Evolutionary conservation across 148 eudicot species (phyloP).

Genomic region (Rhododendron simsii): DNA sequence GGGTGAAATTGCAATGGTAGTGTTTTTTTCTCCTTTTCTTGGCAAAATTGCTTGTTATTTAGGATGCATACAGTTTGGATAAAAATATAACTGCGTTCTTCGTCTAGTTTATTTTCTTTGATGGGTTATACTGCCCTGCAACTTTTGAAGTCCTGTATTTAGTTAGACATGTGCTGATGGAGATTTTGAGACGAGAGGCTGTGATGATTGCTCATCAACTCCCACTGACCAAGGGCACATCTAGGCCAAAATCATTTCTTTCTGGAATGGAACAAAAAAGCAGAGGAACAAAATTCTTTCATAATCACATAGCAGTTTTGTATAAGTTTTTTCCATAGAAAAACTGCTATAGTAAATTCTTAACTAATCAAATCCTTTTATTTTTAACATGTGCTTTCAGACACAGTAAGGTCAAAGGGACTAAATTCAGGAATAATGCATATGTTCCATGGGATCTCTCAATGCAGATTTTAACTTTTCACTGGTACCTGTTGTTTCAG

Average conservation of each 20-base stretch:
- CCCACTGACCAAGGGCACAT: not conserved
- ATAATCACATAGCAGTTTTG: not conserved
- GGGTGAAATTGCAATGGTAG: conserved; percentile 97
- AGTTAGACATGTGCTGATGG: not conserved
- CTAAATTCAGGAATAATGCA: not conserved
- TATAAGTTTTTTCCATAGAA: not conserved
- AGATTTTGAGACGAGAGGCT: not conserved
- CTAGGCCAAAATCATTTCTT: not conserved
- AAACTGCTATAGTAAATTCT: not conserved
- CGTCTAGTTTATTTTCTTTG: not conserved
- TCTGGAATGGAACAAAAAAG: not conserved
- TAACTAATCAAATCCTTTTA: not conserved
- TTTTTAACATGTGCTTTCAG: conserved; percentile 4
- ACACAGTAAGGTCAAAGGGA: not conserved
- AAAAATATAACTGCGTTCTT: not conserved
- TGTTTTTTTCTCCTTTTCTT: not conserved
- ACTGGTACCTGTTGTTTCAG: conserved; percentile 36
- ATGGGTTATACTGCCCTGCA: not conserved
- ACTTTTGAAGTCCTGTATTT: not conserved
- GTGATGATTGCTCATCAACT: not conserved
- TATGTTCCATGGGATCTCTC: not conserved
- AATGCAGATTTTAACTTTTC: not conserved
- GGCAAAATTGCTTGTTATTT: not conserved
- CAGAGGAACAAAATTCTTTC: not conserved
- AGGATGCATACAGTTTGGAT: not conserved